Evolutionary conservation across 495 filamentous ascomycete genomes (phyloP), one percentile per base, ranked within the genome.

Genomic region (Penicillium silybi): DNA sequence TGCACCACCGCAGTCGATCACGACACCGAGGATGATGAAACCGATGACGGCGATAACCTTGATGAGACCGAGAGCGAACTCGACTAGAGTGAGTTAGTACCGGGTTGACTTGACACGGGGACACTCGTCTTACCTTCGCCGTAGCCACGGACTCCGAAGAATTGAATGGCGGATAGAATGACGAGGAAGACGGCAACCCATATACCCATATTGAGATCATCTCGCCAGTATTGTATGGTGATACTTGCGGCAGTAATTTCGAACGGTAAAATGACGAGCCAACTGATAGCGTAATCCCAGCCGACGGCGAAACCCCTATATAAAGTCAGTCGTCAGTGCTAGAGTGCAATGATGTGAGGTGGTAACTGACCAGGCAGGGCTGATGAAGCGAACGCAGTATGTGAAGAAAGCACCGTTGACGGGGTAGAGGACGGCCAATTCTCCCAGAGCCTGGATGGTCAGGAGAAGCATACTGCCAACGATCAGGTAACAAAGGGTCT

Each of bases 241-340:
- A 93, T 66, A 48, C 86, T 82, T 20, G 88, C 85, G 27, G 89
- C 90, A 0, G 87, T 92, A 29, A 92, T 71, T 61, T 95, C 88
- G 35, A 76, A 69, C 2, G 72, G 74, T n/a, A 73, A 58, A 23
- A 56, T 77, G 37, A 75, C 66, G 66, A 87, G 86, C 86, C 86
- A 89, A 60, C 79, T 74, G 43, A 87, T 71, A 48, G 83, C 80
- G 61, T 89, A 90, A 63, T 88, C 83, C 83, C 85, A 89, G 47
- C 71, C 75, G 55, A 76, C 71, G 15, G 74, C 75, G 41, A 78
- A 78, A 0, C 74, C 74, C 71, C 71, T 74, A 26, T 51, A 32
- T 32, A 0, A 8, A 32, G 29, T 32, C 27, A 27, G 9, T 25
- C 2, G 18, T 17, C 20, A 34, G 17, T 27, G 35, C 18, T 15